These are phyloP conservation scores for Macrolepiota dolichaula DNA, from an alignment of 768 basidiomycete genomes.

Conservation along the genomic window DNA sequence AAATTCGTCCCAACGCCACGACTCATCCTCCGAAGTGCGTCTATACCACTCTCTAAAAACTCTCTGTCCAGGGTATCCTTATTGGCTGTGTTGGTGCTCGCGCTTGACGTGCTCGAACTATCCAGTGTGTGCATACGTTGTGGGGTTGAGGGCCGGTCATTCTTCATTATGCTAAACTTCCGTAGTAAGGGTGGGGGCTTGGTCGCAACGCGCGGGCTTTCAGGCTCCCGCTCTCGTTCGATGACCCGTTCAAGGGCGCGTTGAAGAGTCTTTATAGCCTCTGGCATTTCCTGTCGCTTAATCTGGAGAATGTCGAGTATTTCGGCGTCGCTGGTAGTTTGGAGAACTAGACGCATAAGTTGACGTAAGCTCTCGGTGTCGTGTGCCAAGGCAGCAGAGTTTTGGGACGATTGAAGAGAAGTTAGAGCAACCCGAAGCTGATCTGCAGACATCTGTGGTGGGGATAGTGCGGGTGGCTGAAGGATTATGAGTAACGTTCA, in stretches of 20 bases:
- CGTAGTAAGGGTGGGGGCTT: constrained; percentile 5
- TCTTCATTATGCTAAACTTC: constrained; percentile 17
- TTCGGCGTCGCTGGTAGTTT: constrained; percentile 56
- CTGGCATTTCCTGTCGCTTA: constrained; percentile 66
- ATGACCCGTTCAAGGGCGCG: constrained; percentile 44
- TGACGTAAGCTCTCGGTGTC: constrained; percentile 56
- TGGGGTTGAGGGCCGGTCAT: constrained; percentile 1
- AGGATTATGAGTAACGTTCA: background rate
- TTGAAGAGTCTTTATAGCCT: constrained; percentile 79
- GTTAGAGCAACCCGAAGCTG: constrained; percentile 19
- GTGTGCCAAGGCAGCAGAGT: constrained; percentile 38
- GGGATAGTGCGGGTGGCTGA: background rate
- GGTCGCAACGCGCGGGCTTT: background rate
- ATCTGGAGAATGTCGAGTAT: constrained; percentile 64
- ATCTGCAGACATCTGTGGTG: constrained; percentile 11
- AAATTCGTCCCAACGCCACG: constrained; percentile 35
- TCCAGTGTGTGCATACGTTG: constrained; percentile 21
- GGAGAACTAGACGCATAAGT: constrained; percentile 57
- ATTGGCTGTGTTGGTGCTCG: constrained; percentile 6
- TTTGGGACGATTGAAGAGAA: constrained; percentile 27
- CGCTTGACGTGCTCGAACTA: constrained; percentile 20
- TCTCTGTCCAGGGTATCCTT: constrained; percentile 53
- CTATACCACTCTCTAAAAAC: constrained; percentile 71
- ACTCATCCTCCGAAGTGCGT: constrained; percentile 65
- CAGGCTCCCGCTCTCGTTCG: constrained; percentile 27